A percentile compares a stretch with the other conserved stretches of the same genome.
phyloP scores from a whole-genome alignment of 495 filamentous ascomycete species.

The Lindgomyces ingoldianus region DNA sequence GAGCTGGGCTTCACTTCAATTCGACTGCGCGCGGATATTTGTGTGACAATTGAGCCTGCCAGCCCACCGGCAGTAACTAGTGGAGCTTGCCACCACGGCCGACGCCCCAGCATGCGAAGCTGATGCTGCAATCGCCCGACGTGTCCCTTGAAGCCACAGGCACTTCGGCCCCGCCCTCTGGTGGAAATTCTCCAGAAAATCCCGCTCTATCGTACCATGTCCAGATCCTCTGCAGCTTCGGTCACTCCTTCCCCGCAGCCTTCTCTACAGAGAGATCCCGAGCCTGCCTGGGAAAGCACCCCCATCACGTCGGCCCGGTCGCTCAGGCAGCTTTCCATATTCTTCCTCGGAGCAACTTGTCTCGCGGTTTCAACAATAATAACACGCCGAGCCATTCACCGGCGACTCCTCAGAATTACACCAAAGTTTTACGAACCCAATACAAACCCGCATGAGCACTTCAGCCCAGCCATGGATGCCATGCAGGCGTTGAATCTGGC shows the following conservation, averaged over 20 bases:
- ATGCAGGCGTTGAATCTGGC: conserved; percentile 80
- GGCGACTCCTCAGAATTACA: conserved; percentile 54
- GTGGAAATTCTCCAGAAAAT: conserved; percentile 22
- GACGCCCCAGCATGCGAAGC: background rate
- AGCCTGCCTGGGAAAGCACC: conserved; percentile 30
- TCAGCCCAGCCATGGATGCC: conserved; percentile 63
- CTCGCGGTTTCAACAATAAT: conserved; percentile 65
- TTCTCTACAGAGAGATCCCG: background rate
- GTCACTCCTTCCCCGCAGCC: conserved; percentile 10
- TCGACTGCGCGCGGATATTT: background rate
- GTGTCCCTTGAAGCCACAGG: background rate
- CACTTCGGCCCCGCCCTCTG: background rate
- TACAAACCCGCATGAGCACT: conserved; percentile 36
- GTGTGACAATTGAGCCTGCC: background rate
- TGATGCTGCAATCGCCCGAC: conserved; percentile 20
- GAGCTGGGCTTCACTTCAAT: background rate
- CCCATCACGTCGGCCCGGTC: conserved; percentile 48
- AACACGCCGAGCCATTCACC: conserved; percentile 66
- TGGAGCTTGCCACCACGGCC: background rate
- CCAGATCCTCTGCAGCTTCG: conserved; percentile 13
- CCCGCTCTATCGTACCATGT: conserved; percentile 14
- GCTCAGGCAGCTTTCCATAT: conserved; percentile 57
- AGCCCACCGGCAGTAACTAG: background rate
- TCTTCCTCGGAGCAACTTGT: conserved; percentile 73
- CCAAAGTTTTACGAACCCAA: conserved; percentile 66